These are phyloP conservation scores for Fraxinus ornus DNA, from an alignment of 305 asterid species.

Conservation along the genomic window DNA sequence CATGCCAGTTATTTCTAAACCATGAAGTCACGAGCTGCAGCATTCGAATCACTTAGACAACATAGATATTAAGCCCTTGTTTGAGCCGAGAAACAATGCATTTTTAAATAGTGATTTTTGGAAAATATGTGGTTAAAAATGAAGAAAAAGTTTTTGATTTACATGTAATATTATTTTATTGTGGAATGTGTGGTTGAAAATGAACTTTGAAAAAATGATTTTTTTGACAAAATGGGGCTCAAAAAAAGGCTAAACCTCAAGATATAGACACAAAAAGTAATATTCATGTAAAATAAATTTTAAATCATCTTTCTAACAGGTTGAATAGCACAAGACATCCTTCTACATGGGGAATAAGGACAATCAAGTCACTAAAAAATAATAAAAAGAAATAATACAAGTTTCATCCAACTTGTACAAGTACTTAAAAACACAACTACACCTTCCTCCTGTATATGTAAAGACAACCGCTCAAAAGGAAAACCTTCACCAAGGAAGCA, in stretches of 20 bases:
- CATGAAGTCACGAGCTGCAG: not conserved
- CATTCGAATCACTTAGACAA: not conserved
- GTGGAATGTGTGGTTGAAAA: not conserved
- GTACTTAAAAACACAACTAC: not conserved
- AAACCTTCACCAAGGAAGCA: not conserved
- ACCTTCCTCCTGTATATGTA: not conserved
- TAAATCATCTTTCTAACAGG: not conserved
- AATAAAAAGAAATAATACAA: not conserved
- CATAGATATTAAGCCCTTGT: not conserved
- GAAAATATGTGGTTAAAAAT: not conserved
- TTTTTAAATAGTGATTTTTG: not conserved
- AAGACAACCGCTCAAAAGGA: not conserved
- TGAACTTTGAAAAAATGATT: not conserved
- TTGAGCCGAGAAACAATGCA: not conserved
- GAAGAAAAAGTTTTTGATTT: not conserved
- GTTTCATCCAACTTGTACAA: not conserved
- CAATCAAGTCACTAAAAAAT: not conserved
- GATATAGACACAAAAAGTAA: not conserved
- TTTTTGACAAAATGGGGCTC: not conserved
- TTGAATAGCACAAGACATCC: not conserved
- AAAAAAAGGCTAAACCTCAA: not conserved
- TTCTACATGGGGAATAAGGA: not conserved
- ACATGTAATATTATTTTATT: not conserved
- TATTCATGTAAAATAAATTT: not conserved
- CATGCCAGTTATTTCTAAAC: not conserved